phyloP scores from a whole-genome alignment of 495 filamentous ascomycete genomes.

The Pseudevernia furfuracea region DNA sequence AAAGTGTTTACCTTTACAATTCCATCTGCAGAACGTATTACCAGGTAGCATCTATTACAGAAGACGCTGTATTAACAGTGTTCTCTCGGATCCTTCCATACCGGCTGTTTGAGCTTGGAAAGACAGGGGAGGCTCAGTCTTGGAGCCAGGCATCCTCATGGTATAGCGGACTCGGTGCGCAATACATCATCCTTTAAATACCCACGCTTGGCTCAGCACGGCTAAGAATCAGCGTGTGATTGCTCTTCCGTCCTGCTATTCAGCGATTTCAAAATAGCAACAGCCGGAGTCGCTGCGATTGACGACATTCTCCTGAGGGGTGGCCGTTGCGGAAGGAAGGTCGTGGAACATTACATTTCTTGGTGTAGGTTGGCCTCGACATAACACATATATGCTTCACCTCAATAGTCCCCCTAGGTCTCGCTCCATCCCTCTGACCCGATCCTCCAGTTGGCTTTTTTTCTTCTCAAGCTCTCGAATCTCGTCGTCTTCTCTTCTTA shows the following conservation, averaged over 20 bases:
- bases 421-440: slow-evolving; percentile 70
- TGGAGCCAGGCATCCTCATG: neutral
- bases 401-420: slow-evolving; percentile 62
- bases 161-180: neutral
- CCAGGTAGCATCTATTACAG: neutral
- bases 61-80: neutral
- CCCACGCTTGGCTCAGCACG: neutral
- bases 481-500: slow-evolving; percentile 69
- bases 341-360: neutral
- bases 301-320: neutral
- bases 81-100: neutral
- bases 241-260: neutral
- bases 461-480: slow-evolving; percentile 68
- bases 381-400: slow-evolving; percentile 28
- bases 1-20: too few relatives aligned
- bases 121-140: neutral
- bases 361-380: neutral
- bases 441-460: slow-evolving; percentile 67
- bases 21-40: too few relatives aligned
- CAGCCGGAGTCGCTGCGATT: neutral
- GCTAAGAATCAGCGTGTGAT: neutral
- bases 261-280: neutral
- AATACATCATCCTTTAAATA: neutral
- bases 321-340: slow-evolving; percentile 6
- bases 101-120: neutral